Conservation (phyloP, 352 stramenopile genomes). For the Phytophthora pistaciae region DNA sequence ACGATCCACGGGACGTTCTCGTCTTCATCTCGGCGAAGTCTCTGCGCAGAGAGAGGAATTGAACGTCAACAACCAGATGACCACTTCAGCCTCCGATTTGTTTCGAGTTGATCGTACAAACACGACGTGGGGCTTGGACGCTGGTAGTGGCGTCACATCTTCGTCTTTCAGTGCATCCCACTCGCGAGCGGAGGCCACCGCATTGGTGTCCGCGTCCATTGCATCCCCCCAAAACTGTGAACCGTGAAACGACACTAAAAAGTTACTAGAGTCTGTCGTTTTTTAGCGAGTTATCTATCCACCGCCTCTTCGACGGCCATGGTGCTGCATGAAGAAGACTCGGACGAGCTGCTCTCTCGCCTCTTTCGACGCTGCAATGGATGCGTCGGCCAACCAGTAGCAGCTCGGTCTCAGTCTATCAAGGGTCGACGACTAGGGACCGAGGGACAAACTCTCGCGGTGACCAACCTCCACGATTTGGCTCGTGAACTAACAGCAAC, state of each 20-base stretch:
- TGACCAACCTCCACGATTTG: slow-evolving; percentile 39
- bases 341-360: slow-evolving; percentile 31
- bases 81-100: neutral
- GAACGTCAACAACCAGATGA: neutral
- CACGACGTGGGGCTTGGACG: slow-evolving; percentile 43
- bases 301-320: slow-evolving; percentile 33
- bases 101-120: slow-evolving; percentile 40
- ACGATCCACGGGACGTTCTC: slow-evolving; percentile 50
- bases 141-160: slow-evolving; percentile 41
- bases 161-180: slow-evolving; percentile 39
- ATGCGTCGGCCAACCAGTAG: neutral
- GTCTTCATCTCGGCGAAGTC: slow-evolving; percentile 44
- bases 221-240: slow-evolving; percentile 7
- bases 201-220: slow-evolving; percentile 22
- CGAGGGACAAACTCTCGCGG: slow-evolving; percentile 31
- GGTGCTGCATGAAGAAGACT: slow-evolving; percentile 30
- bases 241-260: slow-evolving; percentile 24
- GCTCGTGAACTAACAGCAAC: slow-evolving; percentile 30
- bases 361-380: slow-evolving; percentile 41
- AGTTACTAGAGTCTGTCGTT: slow-evolving; percentile 1
- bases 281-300: slow-evolving; percentile 7
- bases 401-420: neutral
- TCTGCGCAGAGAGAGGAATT: slow-evolving; percentile 17
- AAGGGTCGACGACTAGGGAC: slow-evolving; percentile 14
- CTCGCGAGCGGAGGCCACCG: slow-evolving; percentile 23